Base-by-base conservation (phyloP, 2,329 filamentous ascomycete species). In the Fusarium napiforme region DNA sequence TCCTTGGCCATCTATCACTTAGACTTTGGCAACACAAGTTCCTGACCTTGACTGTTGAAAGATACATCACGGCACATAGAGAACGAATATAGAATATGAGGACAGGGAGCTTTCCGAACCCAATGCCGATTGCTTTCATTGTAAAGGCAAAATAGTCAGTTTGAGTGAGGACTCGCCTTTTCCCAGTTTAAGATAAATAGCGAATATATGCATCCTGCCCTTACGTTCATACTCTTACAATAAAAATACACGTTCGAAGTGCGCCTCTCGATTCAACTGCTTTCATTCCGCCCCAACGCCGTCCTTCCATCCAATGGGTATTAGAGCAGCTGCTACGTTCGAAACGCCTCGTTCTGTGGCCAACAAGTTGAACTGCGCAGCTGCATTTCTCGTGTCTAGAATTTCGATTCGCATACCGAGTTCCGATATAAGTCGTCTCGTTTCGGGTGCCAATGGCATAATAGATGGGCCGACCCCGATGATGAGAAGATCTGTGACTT, bases 361-460 rank as follows among this genome's bases (percentile, higher is more conserved):
- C 61, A 99, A 84, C 78, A 99, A 81, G 80, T 99, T 99, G 82
- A 96, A 99, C 81, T 98, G 95, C 39, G 95, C 93, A 3, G 96
- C 94, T 14, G 96, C 96, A 83, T 98, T 98, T 72, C 94, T 87
- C 37, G 96, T 98, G 83, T 98, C 96, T 79, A 96, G 88, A 7
- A 98, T 88, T 79, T 99, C 96, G 9, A 98, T 87, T 64, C 94
- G 87, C 75, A 98, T 93, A 0, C 96, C 96, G 46, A 98, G 82
- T 36, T 89, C 88, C 70, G 92, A 92, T 64, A 99, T 90, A 75
- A 91, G 87, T 66, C 87, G 87, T 75, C 92, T 91, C 47, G 94
- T 93, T 75, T 90, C 87, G 2, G 93, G 93, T 63, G 93, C 93
- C 12, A 98, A 83, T 2, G 95, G 95, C 56, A 91, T 85, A 57